Conservation (phyloP, 2,329 filamentous ascomycete species). For the Cercospora nicotianae region DNA sequence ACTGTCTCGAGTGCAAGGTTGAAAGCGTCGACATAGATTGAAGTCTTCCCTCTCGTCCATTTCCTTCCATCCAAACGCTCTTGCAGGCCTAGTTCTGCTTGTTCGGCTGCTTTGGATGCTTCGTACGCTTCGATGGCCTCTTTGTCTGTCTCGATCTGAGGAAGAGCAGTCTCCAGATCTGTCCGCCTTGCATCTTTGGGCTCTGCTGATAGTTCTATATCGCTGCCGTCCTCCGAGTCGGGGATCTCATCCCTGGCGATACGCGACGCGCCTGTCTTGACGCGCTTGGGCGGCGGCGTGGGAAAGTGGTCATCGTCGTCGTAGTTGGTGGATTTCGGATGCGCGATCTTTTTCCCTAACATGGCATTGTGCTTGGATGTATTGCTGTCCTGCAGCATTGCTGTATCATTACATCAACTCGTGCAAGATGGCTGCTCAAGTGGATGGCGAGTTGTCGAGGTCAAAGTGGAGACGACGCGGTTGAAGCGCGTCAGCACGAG, state of each 20-base stretch:
- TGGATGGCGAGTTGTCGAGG: not conserved
- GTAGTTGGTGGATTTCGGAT: constrained; percentile 49
- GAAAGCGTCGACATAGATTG: constrained; percentile 96
- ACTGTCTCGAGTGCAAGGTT: constrained; percentile 89
- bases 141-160: constrained; percentile 64
- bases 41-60: constrained; percentile 77
- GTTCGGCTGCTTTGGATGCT: constrained; percentile 60
- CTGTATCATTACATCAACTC: not conserved
- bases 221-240: constrained; percentile 38
- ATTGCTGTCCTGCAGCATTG: constrained; percentile 43
- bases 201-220: constrained; percentile 28
- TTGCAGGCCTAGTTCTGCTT: constrained; percentile 44
- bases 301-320: constrained; percentile 39
- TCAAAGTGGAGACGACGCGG: constrained; percentile 5
- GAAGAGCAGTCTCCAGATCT: constrained; percentile 70
- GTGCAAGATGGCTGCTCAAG: not conserved
- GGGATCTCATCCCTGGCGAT: constrained; percentile 28
- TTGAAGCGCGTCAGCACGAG: constrained; percentile 9
- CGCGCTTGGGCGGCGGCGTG: constrained; percentile 45
- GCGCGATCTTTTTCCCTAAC: constrained; percentile 46
- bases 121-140: constrained; percentile 81
- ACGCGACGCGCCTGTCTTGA: constrained; percentile 27
- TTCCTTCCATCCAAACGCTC: constrained; percentile 56
- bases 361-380: constrained; percentile 51
- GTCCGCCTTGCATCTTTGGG: constrained; percentile 52